Evolutionary conservation across 345 rosid genomes (phyloP).

Genomic region (Eutrema japonicum): DNA sequence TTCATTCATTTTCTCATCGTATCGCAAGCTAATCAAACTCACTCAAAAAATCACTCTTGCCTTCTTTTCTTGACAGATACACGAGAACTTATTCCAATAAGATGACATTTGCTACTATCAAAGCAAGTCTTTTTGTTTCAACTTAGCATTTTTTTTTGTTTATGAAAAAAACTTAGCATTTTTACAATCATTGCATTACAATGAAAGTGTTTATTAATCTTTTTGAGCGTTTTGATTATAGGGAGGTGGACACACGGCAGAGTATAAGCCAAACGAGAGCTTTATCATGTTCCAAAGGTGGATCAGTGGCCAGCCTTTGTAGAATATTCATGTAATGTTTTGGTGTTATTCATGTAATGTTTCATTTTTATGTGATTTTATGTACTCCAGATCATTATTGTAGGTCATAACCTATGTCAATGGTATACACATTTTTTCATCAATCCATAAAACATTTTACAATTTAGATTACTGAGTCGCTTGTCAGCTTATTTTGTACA

Average conservation of each 20-base stretch:
- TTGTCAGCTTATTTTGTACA: too few species aligned
- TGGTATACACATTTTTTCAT: too few species aligned
- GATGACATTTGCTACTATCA: conserved; percentile 59
- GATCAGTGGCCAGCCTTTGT: conserved; percentile 35
- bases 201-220: not conserved
- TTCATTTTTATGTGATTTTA: not conserved
- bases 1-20: not conserved
- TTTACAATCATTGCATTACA: not conserved
- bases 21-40: not conserved
- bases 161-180: not conserved
- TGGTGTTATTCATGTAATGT: too few species aligned
- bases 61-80: conserved; percentile 39
- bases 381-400: too few species aligned
- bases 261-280: conserved; percentile 2
- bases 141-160: not conserved
- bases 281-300: conserved; percentile 37
- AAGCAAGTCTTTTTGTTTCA: conserved; percentile 43
- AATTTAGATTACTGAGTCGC: too few species aligned
- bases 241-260: conserved; percentile 29
- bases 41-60: not conserved
- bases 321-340: too few species aligned
- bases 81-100: conserved; percentile 47
- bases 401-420: too few species aligned
- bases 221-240: not conserved
- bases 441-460: too few species aligned